Percentiles rank a stretch among this genome's conserved stretches.
Evolutionary conservation across 495 filamentous ascomycete species (phyloP).

Genomic region (Podospora appendiculata): DNA sequence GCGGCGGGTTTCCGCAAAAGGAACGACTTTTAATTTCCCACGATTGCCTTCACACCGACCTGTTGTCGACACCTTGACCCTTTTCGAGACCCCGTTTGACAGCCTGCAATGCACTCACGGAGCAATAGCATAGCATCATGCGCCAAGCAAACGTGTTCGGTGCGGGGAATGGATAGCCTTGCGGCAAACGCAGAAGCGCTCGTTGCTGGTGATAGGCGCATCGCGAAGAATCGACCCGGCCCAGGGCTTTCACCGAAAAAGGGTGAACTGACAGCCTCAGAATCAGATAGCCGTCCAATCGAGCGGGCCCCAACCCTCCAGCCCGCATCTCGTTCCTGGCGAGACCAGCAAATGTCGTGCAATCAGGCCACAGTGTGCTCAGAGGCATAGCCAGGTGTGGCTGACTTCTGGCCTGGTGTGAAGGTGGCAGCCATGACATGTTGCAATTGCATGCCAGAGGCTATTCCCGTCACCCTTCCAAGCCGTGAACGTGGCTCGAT

Average conservation of each 20-base stretch:
- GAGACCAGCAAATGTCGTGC: too few relatives aligned
- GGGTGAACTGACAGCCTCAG: not conserved
- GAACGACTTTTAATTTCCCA: slow-evolving; percentile 8
- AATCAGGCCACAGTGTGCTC: too few relatives aligned
- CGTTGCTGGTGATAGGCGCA: not conserved
- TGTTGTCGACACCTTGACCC: not conserved
- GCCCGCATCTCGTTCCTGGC: too few relatives aligned
- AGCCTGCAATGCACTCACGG: too few relatives aligned
- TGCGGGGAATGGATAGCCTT: slow-evolving; percentile 19
- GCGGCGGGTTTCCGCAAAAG: slow-evolving; percentile 2
- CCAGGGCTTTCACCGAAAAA: not conserved
- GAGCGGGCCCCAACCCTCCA: not conserved
- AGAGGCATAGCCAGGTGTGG: too few relatives aligned
- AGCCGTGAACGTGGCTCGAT: too few relatives aligned
- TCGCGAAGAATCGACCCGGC: not conserved
- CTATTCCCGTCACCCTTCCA: too few relatives aligned
- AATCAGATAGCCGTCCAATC: not conserved
- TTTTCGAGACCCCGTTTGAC: too few relatives aligned
- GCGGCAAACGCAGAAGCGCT: not conserved
- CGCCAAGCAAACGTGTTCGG: not conserved
- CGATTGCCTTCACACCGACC: slow-evolving; percentile 9
- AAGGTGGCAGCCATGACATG: too few relatives aligned
- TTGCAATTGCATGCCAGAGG: too few relatives aligned
- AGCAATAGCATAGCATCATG: too few relatives aligned
- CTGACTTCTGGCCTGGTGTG: too few relatives aligned